These are phyloP conservation scores for Lepidium africanum DNA, from an alignment of 345 rosid genomes.

Conservation along the genomic window DNA sequence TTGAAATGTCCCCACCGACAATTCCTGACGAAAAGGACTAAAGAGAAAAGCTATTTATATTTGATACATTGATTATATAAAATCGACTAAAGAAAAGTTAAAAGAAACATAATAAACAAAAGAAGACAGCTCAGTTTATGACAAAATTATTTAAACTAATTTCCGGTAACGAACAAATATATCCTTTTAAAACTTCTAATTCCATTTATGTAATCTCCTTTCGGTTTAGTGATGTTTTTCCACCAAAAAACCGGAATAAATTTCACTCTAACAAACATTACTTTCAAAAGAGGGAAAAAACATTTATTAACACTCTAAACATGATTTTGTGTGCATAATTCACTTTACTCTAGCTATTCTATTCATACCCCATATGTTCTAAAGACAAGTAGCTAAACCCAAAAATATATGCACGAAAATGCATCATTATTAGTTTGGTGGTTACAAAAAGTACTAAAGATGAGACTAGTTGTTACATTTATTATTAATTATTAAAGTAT, in stretches of 20 bases:
- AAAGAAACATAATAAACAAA: neutral
- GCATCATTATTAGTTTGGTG: neutral
- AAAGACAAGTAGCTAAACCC: neutral
- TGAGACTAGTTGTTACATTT: neutral
- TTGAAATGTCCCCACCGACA: conserved; percentile 15
- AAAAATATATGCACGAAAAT: neutral
- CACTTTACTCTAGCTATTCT: neutral
- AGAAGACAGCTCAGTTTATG: neutral
- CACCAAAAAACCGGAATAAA: too few relatives aligned
- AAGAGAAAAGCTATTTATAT: neutral
- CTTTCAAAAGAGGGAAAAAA: too few relatives aligned
- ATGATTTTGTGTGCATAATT: too few relatives aligned
- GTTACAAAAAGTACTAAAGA: neutral
- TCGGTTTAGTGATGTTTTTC: neutral
- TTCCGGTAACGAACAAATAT: conserved; percentile 4
- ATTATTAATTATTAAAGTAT: neutral
- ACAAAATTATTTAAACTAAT: neutral
- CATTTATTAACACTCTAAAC: too few relatives aligned
- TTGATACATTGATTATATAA: conserved; percentile 5
- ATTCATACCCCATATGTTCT: neutral
- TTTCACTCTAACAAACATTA: too few relatives aligned
- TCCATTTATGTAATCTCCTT: neutral
- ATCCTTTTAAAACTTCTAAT: neutral
- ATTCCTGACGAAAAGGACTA: conserved; percentile 6
- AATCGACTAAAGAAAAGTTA: neutral